A percentile compares a stretch with the other conserved stretches of the same genome.
These are phyloP conservation scores for Umbelopsis vinacea DNA, from an alignment of 192 early-diverging fungal genomes.

Conservation along the genomic window DNA sequence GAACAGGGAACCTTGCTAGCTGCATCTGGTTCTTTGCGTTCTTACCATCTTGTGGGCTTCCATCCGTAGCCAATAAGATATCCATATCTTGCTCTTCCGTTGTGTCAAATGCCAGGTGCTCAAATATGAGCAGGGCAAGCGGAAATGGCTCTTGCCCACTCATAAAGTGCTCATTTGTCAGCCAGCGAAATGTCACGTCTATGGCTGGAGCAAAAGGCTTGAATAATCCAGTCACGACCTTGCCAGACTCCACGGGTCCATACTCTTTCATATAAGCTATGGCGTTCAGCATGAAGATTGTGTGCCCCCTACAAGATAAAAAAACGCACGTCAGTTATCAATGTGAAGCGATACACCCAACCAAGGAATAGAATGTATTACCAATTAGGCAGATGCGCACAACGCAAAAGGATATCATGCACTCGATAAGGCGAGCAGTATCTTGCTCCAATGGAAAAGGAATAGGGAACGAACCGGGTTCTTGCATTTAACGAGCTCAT, in stretches of 20 bases:
- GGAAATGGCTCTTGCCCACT: slow-evolving; percentile 17
- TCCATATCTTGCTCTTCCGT: slow-evolving; percentile 10
- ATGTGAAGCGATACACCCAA: too few species aligned
- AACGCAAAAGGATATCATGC: background rate
- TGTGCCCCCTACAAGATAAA: background rate
- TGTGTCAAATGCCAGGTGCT: background rate
- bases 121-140: background rate
- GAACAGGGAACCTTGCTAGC: background rate
- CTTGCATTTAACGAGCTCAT: background rate
- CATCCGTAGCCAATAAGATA: background rate
- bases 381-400: slow-evolving; percentile 5
- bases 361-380: background rate
- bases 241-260: slow-evolving; percentile 7
- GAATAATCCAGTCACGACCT: background rate
- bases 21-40: background rate
- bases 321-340: background rate
- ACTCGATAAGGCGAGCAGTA: slow-evolving; percentile 20
- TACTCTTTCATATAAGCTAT: slow-evolving; percentile 10
- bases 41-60: background rate
- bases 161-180: background rate
- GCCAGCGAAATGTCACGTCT: background rate
- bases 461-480: slow-evolving; percentile 3
- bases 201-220: background rate
- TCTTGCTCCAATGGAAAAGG: slow-evolving; percentile 2
- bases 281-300: slow-evolving; percentile 1